Conservation (phyloP, 176 grass and related monocot species). For the Avena insularis region DNA sequence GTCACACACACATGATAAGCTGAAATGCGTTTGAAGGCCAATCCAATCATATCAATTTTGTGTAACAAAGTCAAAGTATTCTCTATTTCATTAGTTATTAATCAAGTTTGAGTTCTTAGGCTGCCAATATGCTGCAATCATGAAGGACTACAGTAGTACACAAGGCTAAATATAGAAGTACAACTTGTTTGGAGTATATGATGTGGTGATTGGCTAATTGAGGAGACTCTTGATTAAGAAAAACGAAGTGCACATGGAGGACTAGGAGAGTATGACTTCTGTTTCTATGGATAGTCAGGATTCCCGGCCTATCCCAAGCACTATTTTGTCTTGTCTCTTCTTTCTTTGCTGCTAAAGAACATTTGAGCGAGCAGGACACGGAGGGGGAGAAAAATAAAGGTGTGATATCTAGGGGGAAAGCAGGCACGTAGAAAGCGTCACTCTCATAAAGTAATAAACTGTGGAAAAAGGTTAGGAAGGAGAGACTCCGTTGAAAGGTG, state of each 20-base stretch:
- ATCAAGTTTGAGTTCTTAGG: background rate
- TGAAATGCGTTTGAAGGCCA: background rate
- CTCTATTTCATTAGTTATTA: background rate
- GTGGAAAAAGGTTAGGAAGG: background rate
- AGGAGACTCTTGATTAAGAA: background rate
- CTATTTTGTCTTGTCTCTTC: slow-evolving; percentile 42
- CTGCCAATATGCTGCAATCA: background rate
- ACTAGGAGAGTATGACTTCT: background rate
- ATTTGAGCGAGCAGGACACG: slow-evolving; percentile 4
- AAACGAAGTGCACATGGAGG: slow-evolving; percentile 26
- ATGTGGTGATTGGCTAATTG: background rate
- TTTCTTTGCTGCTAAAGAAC: background rate
- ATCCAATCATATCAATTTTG: background rate
- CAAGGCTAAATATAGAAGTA: background rate
- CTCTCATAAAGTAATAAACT: background rate
- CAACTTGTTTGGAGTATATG: background rate
- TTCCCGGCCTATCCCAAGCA: slow-evolving; percentile 10
- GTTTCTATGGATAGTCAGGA: background rate
- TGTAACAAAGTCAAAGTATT: too few relatives aligned
- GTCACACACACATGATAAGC: background rate
- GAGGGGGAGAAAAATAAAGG: background rate
- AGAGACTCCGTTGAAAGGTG: background rate
- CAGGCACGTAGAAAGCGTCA: background rate
- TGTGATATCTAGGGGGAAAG: background rate
- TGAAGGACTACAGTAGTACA: background rate